Conservation (phyloP, 352 stramenopile species). For the Globisporangium rhizosaccharum region DNA sequence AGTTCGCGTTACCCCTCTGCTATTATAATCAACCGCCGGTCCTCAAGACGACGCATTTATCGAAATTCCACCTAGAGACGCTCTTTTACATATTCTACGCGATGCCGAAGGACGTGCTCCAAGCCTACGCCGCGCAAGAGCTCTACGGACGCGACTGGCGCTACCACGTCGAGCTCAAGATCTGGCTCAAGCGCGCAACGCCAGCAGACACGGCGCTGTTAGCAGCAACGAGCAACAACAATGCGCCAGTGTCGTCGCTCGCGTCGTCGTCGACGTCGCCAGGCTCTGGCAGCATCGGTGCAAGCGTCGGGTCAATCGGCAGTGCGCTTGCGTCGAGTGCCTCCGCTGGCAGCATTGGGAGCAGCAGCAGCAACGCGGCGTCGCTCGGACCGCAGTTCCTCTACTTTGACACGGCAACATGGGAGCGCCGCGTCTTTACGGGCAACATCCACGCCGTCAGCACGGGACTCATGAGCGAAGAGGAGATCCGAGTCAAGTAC, state of each 20-base stretch:
- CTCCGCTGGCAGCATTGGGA: conserved; percentile 5
- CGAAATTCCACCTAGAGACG: conserved; percentile 98
- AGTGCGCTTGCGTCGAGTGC: conserved; percentile 31
- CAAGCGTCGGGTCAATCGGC: conserved; percentile 64
- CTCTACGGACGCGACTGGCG: conserved; percentile 94
- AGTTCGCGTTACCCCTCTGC: conserved; percentile 79
- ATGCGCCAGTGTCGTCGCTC: conserved; percentile 2
- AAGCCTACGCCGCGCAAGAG: conserved; percentile 88
- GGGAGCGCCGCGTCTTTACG: conserved; percentile 92
- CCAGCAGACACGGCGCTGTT: conserved; percentile 57
- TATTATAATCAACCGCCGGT: conserved; percentile 94
- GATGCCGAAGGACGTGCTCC: conserved; percentile 96
- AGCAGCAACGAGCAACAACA: conserved; percentile 16
- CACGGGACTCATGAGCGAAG: conserved; percentile 87
- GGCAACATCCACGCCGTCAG: conserved; percentile 87
- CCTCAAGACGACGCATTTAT: conserved; percentile 96
- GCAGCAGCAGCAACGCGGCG: conserved; percentile 2
- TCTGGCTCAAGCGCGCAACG: conserved; percentile 93
- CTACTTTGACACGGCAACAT: conserved; percentile 94
- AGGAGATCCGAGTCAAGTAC: conserved; percentile 95
- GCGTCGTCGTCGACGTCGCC: conserved; percentile 20
- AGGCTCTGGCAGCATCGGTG: conserved; percentile 24
- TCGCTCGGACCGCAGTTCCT: conserved; percentile 84
- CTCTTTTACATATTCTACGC: conserved; percentile 99
- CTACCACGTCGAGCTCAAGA: conserved; percentile 95